Percentiles rank a stretch among this genome's conserved stretches.
Conservation (phyloP, 2,329 filamentous ascomycete genomes). For the Sclerotiophoma versabilis region DNA sequence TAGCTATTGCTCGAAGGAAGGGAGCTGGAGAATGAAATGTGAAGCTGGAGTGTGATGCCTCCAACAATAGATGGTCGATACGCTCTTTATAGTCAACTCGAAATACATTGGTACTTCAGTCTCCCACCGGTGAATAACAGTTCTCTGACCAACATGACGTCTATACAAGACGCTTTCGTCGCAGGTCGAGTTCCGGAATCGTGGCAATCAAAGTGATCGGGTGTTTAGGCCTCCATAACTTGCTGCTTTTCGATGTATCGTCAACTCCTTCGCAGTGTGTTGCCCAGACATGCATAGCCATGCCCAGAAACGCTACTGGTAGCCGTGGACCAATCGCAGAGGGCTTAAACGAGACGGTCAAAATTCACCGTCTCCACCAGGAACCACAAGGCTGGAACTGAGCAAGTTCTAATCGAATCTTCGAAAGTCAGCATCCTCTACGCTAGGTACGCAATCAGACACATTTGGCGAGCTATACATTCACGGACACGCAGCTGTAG, state of each 20-base stretch:
- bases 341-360: slow-evolving; percentile 21
- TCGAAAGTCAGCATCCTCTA: background rate
- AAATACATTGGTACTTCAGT: background rate
- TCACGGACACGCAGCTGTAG: no score
- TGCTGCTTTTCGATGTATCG: slow-evolving; percentile 10
- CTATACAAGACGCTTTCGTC: slow-evolving; percentile 14
- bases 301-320: slow-evolving; percentile 3
- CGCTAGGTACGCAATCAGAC: background rate
- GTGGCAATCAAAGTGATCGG: background rate
- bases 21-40: background rate
- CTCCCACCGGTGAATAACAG: background rate
- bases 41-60: slow-evolving; percentile 3
- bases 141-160: slow-evolving; percentile 13
- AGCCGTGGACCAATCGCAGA: slow-evolving; percentile 12
- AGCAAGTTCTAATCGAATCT: background rate
- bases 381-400: background rate
- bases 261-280: background rate
- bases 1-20: background rate
- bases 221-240: slow-evolving; percentile 2
- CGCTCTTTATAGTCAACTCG: slow-evolving; percentile 18
- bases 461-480: no score
- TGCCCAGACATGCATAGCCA: slow-evolving; percentile 17
- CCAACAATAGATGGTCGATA: background rate
- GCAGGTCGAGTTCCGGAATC: slow-evolving; percentile 2
- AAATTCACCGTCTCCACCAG: slow-evolving; percentile 26